Percentiles rank a stretch among this genome's conserved stretches.
These are phyloP conservation scores for Stygiomarasmius scandens DNA, from an alignment of 1,284 basidiomycete species.

Conservation along the genomic window DNA sequence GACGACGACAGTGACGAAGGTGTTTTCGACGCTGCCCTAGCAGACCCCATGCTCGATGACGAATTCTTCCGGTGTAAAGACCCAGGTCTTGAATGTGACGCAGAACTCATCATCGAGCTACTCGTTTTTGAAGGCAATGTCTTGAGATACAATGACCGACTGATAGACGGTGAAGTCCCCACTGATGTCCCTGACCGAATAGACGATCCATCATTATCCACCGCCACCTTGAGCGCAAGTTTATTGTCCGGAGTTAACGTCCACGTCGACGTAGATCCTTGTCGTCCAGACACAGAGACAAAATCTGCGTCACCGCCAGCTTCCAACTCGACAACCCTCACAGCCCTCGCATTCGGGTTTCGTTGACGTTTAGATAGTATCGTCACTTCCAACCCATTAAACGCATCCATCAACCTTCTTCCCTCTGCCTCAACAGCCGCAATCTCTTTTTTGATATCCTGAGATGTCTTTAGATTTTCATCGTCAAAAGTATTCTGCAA, in stretches of 20 bases:
- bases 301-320: conserved; percentile 23
- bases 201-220: conserved; percentile 47
- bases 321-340: conserved; percentile 1
- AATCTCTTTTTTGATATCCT: conserved; percentile 67
- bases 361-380: conserved; percentile 58
- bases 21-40: conserved; percentile 13
- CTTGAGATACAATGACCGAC: conserved; percentile 38
- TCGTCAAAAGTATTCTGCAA: conserved; percentile 45
- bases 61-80: conserved; percentile 44
- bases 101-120: conserved; percentile 31
- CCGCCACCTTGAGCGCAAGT: conserved; percentile 30
- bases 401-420: conserved; percentile 68
- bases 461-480: conserved; percentile 55
- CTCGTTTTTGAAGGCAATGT: conserved; percentile 24
- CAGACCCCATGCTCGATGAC: conserved; percentile 38
- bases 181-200: conserved; percentile 54
- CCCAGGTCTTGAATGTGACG: conserved; percentile 26
- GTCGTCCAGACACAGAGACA: conserved; percentile 12
- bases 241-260: conserved; percentile 35
- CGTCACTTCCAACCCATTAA: conserved; percentile 73
- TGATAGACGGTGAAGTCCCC: conserved; percentile 45
- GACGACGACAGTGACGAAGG: conserved; percentile 9
- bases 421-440: conserved; percentile 68
- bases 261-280: conserved; percentile 32
- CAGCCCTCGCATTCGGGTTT: conserved; percentile 19